These are phyloP conservation scores for Ganoderma lucidum DNA, from an alignment of 1,284 basidiomycete genomes.

Conservation along the genomic window DNA sequence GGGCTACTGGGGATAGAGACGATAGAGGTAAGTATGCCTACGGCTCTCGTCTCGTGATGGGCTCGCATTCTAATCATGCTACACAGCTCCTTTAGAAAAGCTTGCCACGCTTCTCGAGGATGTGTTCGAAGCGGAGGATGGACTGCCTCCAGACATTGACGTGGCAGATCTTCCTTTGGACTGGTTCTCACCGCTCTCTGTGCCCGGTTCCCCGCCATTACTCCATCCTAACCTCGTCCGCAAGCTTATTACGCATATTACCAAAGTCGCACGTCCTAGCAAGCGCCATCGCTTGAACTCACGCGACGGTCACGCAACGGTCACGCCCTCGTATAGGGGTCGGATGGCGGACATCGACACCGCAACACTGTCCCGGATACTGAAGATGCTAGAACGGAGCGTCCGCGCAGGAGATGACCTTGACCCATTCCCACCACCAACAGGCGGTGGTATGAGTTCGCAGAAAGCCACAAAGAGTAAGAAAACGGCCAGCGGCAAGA, in stretches of 20 bases:
- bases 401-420: slow-evolving; percentile 77
- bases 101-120: slow-evolving; percentile 80
- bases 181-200: slow-evolving; percentile 72
- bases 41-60: neutral
- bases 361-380: slow-evolving; percentile 63
- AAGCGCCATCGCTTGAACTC: slow-evolving; percentile 62
- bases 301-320: slow-evolving; percentile 44
- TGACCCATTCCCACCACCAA: slow-evolving; percentile 65
- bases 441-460: slow-evolving; percentile 25
- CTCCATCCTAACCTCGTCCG: slow-evolving; percentile 67
- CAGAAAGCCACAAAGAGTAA: slow-evolving; percentile 43
- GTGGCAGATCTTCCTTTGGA: slow-evolving; percentile 62
- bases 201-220: slow-evolving; percentile 64
- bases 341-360: slow-evolving; percentile 74
- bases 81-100: slow-evolving; percentile 76
- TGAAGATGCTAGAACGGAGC: slow-evolving; percentile 81
- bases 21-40: slow-evolving; percentile 64
- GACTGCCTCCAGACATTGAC: slow-evolving; percentile 71
- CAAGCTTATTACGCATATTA: slow-evolving; percentile 74
- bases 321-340: slow-evolving; percentile 57
- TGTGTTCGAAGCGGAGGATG: slow-evolving; percentile 89
- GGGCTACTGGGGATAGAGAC: slow-evolving; percentile 76
- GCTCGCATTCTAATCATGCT: slow-evolving; percentile 17
- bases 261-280: slow-evolving; percentile 67
- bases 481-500: slow-evolving; percentile 50